Base-by-base conservation (phyloP, 2,329 filamentous ascomycete genomes). In the Pseudogymnoascus destructans region DNA sequence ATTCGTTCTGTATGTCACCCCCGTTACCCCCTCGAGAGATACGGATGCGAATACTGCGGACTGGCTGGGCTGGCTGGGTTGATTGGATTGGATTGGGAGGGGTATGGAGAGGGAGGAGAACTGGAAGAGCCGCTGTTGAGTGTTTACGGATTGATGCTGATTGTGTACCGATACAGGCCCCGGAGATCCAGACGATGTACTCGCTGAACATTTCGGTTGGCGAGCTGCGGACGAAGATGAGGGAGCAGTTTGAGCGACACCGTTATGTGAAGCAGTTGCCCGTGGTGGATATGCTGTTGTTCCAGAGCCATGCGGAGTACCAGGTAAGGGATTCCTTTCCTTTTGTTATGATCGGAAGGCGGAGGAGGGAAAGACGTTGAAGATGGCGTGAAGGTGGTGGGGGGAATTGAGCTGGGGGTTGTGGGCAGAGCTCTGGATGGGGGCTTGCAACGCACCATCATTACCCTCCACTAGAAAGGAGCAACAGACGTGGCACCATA, bases 101-200 rank as follows among this genome's bases (percentile, higher is more conserved):
- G 23, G 8, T 21, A 27, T 23, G 40, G 23, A 9, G 19, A 23
- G 33, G n/a, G 23, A 49, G 40, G 40, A 27, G 40, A 27, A 49
- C 10, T 49, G 40, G 40, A n/a, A 7, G 40, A 25, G 3, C 40
- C 13, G 19, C n/a, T 17, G 38, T 9, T 19, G 23, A 8, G n/a
- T 33, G 13, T 36, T 6, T 19, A 49, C 19, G 52, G 32, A 57
- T 46, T 17, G 36, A 42, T 35, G 55, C 63, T 65, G 59, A 67
- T 35, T 60, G 17, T 8, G 19, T 30, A 13, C 61, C 15, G 21
- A 42, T 30, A 59, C 71, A 98, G 93, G 90, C 90, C 38, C 92
- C 93, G 61, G 91, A 97, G 72, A 92, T 98, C 70, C 93, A 97
- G 74, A 87, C 84, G 62, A 95, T 97, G 89, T 98, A 98, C 82